Evolutionary conservation across 192 early-diverging fungal species (phyloP).

Genomic region (Oehlia diaphana): DNA sequence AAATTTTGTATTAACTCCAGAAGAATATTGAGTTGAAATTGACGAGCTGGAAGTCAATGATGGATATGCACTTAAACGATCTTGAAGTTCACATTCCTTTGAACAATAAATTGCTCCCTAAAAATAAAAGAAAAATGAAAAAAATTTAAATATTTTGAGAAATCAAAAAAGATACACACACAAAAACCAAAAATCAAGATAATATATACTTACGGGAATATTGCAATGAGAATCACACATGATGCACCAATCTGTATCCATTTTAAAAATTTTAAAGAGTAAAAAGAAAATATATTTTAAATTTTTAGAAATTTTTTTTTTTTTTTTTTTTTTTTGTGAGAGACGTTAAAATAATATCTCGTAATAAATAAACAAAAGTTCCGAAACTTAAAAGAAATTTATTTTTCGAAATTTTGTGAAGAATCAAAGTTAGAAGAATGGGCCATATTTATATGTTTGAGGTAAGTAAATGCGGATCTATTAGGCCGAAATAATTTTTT

Average conservation of each 20-base stretch:
- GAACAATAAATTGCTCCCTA: conserved; percentile 11
- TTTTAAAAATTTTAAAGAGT: neutral
- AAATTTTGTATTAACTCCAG: neutral
- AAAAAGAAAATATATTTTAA: neutral
- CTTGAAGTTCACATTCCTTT: conserved; percentile 11
- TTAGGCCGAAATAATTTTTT: too few relatives aligned
- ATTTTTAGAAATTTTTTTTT: neutral
- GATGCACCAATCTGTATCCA: conserved; percentile 19
- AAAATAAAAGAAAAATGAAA: neutral
- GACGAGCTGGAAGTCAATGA: neutral
- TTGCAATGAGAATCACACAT: conserved; percentile 20
- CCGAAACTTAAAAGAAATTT: neutral
- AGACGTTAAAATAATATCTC: neutral
- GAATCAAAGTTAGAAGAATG: neutral
- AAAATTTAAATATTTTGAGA: neutral
- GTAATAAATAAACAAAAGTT: neutral
- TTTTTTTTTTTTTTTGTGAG: neutral
- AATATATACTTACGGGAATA: conserved; percentile 23
- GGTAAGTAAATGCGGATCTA: too few relatives aligned
- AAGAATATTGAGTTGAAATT: neutral
- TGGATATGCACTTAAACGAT: neutral
- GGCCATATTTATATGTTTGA: neutral
- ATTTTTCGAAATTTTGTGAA: neutral
- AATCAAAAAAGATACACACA: neutral
- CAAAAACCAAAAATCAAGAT: too few relatives aligned